Percentiles rank a stretch among this genome's conserved stretches.
Conservation (phyloP, 345 rosid species). For the Rhodamnia argentea region DNA sequence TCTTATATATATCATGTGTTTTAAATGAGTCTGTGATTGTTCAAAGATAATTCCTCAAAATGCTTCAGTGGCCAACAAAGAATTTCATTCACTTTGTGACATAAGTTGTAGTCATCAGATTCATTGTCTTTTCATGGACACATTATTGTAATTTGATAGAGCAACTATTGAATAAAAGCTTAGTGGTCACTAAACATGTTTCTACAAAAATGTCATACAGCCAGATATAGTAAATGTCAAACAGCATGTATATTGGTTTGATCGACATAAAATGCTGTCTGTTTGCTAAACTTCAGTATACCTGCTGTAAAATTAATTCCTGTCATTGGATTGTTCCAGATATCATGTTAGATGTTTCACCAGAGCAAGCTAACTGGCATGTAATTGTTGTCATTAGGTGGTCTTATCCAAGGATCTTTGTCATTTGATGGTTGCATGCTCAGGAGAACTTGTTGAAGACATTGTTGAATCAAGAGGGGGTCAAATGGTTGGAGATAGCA, state of each 20-base stretch:
- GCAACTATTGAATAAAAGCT: not conserved
- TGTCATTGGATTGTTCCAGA: not conserved
- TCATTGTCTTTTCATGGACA: not conserved
- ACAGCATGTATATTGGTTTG: not conserved
- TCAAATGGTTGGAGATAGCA: conserved; percentile 17
- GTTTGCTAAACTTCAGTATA: not conserved
- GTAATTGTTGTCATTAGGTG: conserved; percentile 37
- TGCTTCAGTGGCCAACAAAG: not conserved
- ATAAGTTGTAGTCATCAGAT: not conserved
- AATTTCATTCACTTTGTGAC: not conserved
- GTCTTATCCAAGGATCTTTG: conserved; percentile 88
- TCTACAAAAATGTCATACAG: not conserved
- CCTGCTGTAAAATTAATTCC: not conserved
- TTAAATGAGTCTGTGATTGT: not conserved
- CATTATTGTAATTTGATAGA: not conserved
- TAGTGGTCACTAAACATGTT: not conserved
- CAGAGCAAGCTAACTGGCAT: not conserved
- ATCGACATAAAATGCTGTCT: not conserved
- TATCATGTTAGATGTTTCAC: not conserved
- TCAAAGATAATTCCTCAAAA: not conserved
- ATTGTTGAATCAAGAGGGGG: conserved; percentile 18
- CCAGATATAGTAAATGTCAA: not conserved
- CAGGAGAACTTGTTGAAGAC: conserved; percentile 60
- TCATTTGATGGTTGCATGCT: conserved; percentile 63
- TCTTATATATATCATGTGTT: not conserved